Evolutionary conservation across 768 basidiomycete genomes (phyloP), one percentile per base, ranked within the genome.

Genomic region (Tylopilus cervinicoccineus): DNA sequence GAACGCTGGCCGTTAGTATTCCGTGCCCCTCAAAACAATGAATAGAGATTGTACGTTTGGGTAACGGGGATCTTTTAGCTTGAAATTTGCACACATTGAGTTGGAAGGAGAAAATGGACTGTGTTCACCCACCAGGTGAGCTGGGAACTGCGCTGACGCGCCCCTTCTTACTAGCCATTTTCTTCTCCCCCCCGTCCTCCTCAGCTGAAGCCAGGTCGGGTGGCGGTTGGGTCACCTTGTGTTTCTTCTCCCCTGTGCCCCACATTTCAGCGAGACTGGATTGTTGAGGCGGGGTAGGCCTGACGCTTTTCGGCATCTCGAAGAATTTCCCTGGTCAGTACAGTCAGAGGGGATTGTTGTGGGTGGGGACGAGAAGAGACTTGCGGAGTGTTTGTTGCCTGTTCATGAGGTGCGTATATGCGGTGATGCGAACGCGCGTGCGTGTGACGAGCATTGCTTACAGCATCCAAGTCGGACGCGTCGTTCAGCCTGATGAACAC

Each of bases 221-320:
- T 24, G 45, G 58, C 34, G 62, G 57, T 55, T 65, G 50, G 27
- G 47, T 52, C 3, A 51, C 46, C 31, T 51, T 59, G 14, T 52
- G 59, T 51, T 65, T 61, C 55, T 67, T 75, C 70, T 65, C 76
- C 67, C 78, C 78, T 57, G 69, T 72, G 10, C 72, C 74, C 86
- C 87, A 92, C 72, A 88, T 75, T 46, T 89, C 86, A 48, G 79
- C 74, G 32, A 93, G 77, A 58, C 73, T 89, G n/a, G 88, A 74
- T 63, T 93, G 89, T 49, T 88, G 87, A 7, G 84, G 80, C 0
- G 85, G 84, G 4, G 83, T 65, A 24, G 79, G 63, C 66, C 87
- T 89, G n/a, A 61, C 55, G 24, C 75, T 75, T 54, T 76, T 76
- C 0, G 89, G 86, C 85, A 89, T 86, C 49, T 76, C 72, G 47